These are phyloP conservation scores for Volvariella surrecta DNA, from an alignment of 1,284 basidiomycete genomes.

Conservation along the genomic window DNA sequence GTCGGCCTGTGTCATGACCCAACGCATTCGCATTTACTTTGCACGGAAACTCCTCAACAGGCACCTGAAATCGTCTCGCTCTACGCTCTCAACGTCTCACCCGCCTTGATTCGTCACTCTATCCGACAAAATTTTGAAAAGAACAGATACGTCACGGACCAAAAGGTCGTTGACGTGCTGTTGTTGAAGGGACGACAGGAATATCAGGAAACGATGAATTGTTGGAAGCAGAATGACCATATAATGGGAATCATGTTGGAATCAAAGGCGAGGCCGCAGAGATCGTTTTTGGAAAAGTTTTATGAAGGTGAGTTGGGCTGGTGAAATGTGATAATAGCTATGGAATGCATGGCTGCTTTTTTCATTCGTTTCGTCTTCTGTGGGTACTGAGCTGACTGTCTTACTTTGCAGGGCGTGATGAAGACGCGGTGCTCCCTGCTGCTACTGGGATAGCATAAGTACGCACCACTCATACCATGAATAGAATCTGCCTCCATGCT, in stretches of 20 bases:
- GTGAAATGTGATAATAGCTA: too few species aligned
- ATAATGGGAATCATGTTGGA: conserved; percentile 59
- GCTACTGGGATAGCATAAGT: conserved; percentile 29
- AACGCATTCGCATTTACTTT: conserved; percentile 1
- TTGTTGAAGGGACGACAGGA: conserved; percentile 84
- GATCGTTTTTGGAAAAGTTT: conserved; percentile 80
- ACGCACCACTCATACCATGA: too few species aligned
- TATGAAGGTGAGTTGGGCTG: conserved; percentile 55
- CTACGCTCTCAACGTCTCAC: conserved; percentile 81
- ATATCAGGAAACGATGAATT: conserved; percentile 92
- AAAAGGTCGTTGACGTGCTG: conserved; percentile 81
- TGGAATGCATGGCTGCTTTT: too few species aligned
- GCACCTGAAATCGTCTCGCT: conserved; percentile 85
- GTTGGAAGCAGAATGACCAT: conserved; percentile 85
- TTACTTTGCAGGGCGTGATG: conserved; percentile 38
- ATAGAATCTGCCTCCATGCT: too few species aligned
- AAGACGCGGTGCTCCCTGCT: conserved; percentile 44
- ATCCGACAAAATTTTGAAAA: conserved; percentile 87
- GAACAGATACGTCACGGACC: conserved; percentile 79
- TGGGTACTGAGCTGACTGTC: too few species aligned
- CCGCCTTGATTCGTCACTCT: conserved; percentile 75
- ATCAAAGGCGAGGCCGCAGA: conserved; percentile 38
- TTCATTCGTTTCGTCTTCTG: too few species aligned
- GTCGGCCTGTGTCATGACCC: conserved; percentile 3
- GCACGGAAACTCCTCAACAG: conserved; percentile 30